Evolutionary conservation across 202 grass and related monocot species (phyloP), one percentile per base, ranked within the genome.

Genomic region (Zizania palustris): DNA sequence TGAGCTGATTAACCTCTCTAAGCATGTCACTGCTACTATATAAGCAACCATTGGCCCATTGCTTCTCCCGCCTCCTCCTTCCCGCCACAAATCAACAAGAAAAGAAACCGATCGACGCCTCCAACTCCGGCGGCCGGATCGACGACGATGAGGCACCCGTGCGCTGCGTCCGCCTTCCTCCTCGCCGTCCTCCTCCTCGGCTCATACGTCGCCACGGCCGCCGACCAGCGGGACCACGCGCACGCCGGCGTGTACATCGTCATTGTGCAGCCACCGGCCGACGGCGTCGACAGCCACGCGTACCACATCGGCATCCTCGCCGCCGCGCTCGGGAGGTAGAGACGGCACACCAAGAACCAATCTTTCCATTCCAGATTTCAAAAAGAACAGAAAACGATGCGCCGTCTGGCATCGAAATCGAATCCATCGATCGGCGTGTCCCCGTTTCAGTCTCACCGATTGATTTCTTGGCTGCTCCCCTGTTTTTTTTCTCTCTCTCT

Each of bases 271-370:
- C 38, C 72, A 14, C 80, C 77, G 2, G 64, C 72, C 50, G 33
- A 20, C 60, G 28, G 60, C 72, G 76, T 77, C 61, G 40, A 84
- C 65, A 21, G 66, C 65, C 41, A 76, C 15, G 38, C 14, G 2
- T 90, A 87, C 84, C 76, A 90, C 1, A 50, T 84, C 0, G 13
- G 21, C 67, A 87, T 80, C 80, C 88, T 90, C 80, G 3, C 67
- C 66, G 14, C 80, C 50, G 88, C 60, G 45, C 44, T 87, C 80
- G 80, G 88, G 56, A 87, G 88, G 88, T 90, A 78, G n/a, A 11
- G 7, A 28, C 28, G 28, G 28, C 28, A 28, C 28, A 28, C 28
- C 28, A 28, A 28, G 28, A 28, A 1, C 2, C 28, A 28, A 28
- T 28, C 28, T 28, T 28, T 28, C 28, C 28, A 28, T 28, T 28